Conservation (phyloP, 352 stramenopile genomes). For the Peronosclerospora sorghi region DNA sequence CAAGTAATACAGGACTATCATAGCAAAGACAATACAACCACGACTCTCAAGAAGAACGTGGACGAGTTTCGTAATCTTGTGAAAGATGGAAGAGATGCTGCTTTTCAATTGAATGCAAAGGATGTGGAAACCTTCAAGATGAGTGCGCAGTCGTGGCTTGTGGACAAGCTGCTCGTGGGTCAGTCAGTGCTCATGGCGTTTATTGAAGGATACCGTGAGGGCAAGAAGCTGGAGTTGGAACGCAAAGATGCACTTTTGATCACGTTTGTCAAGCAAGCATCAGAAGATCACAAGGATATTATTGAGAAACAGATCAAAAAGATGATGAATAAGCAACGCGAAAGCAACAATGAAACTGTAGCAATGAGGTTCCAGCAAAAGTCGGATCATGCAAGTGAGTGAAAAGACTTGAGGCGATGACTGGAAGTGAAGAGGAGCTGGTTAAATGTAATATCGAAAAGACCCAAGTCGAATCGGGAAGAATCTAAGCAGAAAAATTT, state of each 20-base stretch:
- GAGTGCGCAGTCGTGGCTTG: constrained; percentile 65
- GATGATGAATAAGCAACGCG: constrained; percentile 47
- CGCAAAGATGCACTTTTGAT: constrained; percentile 65
- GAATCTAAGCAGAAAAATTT: constrained; percentile 10
- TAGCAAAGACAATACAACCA: constrained; percentile 58
- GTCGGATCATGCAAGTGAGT: constrained; percentile 1
- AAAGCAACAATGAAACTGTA: constrained; percentile 31
- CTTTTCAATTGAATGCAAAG: constrained; percentile 41
- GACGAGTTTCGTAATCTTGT: constrained; percentile 52
- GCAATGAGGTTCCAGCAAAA: constrained; percentile 4
- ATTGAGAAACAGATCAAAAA: constrained; percentile 60
- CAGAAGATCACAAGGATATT: constrained; percentile 61
- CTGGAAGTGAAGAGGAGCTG: background rate
- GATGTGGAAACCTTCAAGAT: constrained; percentile 53
- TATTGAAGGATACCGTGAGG: constrained; percentile 70
- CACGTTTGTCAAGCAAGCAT: constrained; percentile 62
- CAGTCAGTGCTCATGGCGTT: constrained; percentile 74
- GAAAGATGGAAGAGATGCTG: constrained; percentile 44
- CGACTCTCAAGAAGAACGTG: constrained; percentile 61
- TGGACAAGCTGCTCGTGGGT: constrained; percentile 76
- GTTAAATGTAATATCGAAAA: constrained; percentile 3
- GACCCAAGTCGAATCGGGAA: constrained; percentile 1
- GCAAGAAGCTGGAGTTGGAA: constrained; percentile 64
- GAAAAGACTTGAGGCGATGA: background rate
- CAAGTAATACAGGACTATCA: constrained; percentile 44